These are phyloP conservation scores for Picea glauca DNA, from an alignment of 75 land plant species.

Conservation along the genomic window DNA sequence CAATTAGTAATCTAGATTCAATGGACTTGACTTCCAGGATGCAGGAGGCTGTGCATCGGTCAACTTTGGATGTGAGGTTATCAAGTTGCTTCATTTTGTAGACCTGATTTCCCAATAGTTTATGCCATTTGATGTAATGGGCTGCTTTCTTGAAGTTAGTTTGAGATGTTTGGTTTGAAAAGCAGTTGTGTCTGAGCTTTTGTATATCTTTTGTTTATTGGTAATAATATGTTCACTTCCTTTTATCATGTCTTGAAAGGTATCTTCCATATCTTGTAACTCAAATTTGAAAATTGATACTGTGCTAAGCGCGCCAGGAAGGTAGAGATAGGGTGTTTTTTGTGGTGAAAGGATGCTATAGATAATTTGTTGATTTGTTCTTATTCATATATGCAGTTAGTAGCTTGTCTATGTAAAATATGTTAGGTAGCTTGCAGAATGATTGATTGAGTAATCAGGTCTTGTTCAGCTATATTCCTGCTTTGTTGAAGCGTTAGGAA, in stretches of 20 bases:
- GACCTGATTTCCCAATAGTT: background rate
- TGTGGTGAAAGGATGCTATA: background rate
- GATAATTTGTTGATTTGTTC: background rate
- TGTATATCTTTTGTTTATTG: background rate
- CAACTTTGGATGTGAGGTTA: slow-evolving; percentile 81
- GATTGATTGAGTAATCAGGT: too few species aligned
- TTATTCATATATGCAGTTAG: background rate
- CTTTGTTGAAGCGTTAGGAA: too few species aligned
- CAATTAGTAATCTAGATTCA: slow-evolving; percentile 32
- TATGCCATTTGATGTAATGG: slow-evolving; percentile 9
- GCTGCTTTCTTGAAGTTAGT: background rate
- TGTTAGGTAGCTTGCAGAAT: background rate
- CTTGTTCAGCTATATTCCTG: too few species aligned
- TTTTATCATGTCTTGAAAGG: background rate
- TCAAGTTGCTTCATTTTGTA: background rate
- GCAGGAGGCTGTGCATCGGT: slow-evolving; percentile 91
- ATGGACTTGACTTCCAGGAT: slow-evolving; percentile 61
- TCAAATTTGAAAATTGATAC: slow-evolving; percentile 1
- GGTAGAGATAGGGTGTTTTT: background rate
- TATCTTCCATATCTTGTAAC: background rate
- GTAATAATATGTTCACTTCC: background rate
- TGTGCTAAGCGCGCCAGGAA: background rate
- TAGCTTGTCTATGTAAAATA: background rate
- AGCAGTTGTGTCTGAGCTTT: background rate
- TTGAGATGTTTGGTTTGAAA: background rate